A percentile compares a stretch with the other conserved stretches of the same genome.
phyloP scores from a whole-genome alignment of 2,329 filamentous ascomycete species.

The Paecilomyces niveus region DNA sequence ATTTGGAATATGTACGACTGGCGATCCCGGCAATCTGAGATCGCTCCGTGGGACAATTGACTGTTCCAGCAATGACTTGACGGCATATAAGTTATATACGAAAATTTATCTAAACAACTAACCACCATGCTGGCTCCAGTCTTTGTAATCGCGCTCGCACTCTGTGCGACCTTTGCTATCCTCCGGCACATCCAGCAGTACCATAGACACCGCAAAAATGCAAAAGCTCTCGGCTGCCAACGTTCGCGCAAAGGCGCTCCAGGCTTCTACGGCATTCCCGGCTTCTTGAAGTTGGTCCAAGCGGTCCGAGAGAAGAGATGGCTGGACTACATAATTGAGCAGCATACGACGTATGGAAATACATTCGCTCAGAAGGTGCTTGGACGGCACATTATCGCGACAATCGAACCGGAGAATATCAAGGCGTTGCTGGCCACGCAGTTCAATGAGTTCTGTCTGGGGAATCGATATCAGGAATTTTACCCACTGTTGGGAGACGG shows the following conservation, averaged over 20 bases:
- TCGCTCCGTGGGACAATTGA: not conserved
- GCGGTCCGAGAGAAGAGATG: conserved; percentile 21
- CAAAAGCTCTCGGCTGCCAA: conserved; percentile 20
- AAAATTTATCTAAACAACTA: not conserved
- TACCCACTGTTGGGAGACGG: conserved; percentile 37
- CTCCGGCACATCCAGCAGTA: conserved; percentile 15
- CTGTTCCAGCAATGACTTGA: not conserved
- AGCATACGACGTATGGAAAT: conserved; percentile 16
- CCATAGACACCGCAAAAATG: conserved; percentile 15
- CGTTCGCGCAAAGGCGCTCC: conserved; percentile 8
- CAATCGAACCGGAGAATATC: conserved; percentile 54
- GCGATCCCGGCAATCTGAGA: not conserved
- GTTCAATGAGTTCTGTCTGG: conserved; percentile 76
- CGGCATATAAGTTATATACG: not conserved
- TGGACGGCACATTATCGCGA: conserved; percentile 13
- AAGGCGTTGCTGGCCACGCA: conserved; percentile 79
- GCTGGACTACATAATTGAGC: conserved; percentile 20
- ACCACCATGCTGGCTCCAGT: conserved; percentile 9
- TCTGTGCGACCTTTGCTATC: conserved; percentile 14
- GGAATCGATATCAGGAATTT: conserved; percentile 62
- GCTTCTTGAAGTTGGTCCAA: conserved; percentile 15
- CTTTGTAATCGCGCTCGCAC: conserved; percentile 11
- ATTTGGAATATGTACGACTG: not conserved
- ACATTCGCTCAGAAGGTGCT: conserved; percentile 19
- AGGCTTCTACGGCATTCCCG: conserved; percentile 16